Evolutionary conservation across 495 filamentous ascomycete species (phyloP).

Genomic region (Xylaria castorea): DNA sequence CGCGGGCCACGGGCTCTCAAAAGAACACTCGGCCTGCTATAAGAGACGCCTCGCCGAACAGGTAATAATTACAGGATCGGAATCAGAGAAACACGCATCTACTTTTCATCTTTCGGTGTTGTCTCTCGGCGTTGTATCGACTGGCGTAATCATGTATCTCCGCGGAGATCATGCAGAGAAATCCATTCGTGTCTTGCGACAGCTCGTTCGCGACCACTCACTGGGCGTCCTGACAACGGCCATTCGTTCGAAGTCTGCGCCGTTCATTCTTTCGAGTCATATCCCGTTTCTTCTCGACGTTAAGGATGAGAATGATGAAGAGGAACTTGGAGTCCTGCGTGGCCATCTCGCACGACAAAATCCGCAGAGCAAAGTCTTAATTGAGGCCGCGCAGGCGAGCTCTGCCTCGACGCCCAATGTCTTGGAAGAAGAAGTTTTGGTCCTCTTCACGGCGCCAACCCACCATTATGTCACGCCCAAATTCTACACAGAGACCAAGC

Average conservation of each 20-base stretch:
- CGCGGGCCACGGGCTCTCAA: background rate
- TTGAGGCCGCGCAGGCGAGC: conserved; percentile 45
- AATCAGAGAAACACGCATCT: background rate
- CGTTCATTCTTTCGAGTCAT: conserved; percentile 60
- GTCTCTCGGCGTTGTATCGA: background rate
- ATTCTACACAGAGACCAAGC: conserved; percentile 66
- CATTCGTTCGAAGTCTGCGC: conserved; percentile 51
- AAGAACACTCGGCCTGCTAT: background rate
- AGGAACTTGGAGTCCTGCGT: conserved; percentile 49
- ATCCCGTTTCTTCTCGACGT: conserved; percentile 64
- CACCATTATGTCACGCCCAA: conserved; percentile 67
- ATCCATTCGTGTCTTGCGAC: conserved; percentile 46
- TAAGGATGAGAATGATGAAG: conserved; percentile 38
- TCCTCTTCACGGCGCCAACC: conserved; percentile 59
- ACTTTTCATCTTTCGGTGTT: background rate
- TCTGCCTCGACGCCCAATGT: conserved; percentile 15
- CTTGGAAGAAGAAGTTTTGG: conserved; percentile 52
- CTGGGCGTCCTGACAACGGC: conserved; percentile 63
- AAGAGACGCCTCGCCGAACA: conserved; percentile 2
- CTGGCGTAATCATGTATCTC: conserved; percentile 53
- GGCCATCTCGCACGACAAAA: conserved; percentile 63
- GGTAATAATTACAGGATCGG: background rate
- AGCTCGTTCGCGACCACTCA: conserved; percentile 59
- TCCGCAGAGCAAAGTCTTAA: conserved; percentile 63
- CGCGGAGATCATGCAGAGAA: conserved; percentile 55